Evolutionary conservation across 2,329 filamentous ascomycete species (phyloP), one percentile per base, ranked within the genome.

Genomic region (Ophiostoma tasmaniense): DNA sequence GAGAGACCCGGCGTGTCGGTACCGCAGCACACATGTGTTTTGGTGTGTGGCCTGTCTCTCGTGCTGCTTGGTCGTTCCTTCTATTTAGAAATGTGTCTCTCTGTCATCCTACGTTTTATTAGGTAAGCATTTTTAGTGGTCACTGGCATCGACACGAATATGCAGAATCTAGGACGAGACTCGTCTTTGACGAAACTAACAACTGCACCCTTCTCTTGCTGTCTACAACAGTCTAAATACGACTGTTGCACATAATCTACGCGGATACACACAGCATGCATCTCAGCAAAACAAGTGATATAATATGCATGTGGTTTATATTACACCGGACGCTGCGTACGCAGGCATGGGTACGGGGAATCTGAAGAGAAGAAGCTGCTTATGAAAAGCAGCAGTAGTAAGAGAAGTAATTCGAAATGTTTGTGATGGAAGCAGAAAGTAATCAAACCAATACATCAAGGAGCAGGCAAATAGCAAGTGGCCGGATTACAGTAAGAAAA

Each of bases 251-350:
- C 55, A 30, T 61, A 28, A 30, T 61, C 25, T 33, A 30, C 14
- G n/a, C 55, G 55, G 55, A 30, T 61, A 61, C 11, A 30, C 55
- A 61, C 25, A 61, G 55, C 13, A 17, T 61, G 55, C 55, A 61
- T 61, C 55, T 28, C 25, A 61, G 25, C 25, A 61, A 17, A 61
- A 61, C 14, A 17, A 55, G 50, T 55, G 50, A 55, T 61, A 61
- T 61, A 61, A 30, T 30, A 61, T 61, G 55, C 55, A 61, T 61
- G 55, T 30, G 50, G 22, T 33, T 33, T 62, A 64, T 64, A 64
- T 37, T 64, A 33, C 61, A 22, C 61, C 61, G 61, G 33, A 25
- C 33, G 33, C 33, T 64, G 61, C 61, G 61, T 64, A 22, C 61
- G 33, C 20, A 37, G n/a, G 22, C 61, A 64, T 35, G 61, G 61